A percentile compares a stretch with the other conserved stretches of the same genome.
phyloP scores from a whole-genome alignment of 345 rosid species.

The Citrus reticulata region DNA sequence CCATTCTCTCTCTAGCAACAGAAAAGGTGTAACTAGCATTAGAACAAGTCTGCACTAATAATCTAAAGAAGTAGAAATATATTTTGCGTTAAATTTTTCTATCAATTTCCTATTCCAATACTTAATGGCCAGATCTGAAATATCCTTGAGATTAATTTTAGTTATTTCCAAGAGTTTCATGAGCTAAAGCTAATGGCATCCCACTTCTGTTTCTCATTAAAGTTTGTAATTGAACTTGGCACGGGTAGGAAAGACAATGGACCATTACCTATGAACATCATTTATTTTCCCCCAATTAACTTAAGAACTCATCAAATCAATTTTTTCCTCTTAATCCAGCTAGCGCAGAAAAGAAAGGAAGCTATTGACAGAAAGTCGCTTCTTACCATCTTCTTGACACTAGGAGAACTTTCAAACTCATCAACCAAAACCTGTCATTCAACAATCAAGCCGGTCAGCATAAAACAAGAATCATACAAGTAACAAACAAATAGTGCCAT shows the following conservation, averaged over 20 bases:
- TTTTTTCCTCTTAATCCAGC: background rate
- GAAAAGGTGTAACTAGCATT: background rate
- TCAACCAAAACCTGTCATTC: constrained; percentile 43
- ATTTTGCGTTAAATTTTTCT: background rate
- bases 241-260: background rate
- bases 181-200: background rate
- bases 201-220: background rate
- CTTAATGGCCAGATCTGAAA: background rate
- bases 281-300: background rate
- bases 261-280: background rate
- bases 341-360: background rate
- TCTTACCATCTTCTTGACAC: constrained; percentile 68
- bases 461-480: background rate
- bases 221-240: background rate
- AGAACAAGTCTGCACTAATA: background rate
- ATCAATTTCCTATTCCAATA: background rate
- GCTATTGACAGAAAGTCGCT: background rate
- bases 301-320: background rate
- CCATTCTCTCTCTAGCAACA: constrained; percentile 56
- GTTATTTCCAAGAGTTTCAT: background rate
- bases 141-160: background rate
- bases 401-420: constrained; percentile 37
- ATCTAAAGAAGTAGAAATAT: background rate
- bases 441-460: constrained; percentile 9
- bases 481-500: background rate